These are phyloP conservation scores for Aspergillus fischeri DNA, from an alignment of 2,329 filamentous ascomycete species.

Conservation along the genomic window DNA sequence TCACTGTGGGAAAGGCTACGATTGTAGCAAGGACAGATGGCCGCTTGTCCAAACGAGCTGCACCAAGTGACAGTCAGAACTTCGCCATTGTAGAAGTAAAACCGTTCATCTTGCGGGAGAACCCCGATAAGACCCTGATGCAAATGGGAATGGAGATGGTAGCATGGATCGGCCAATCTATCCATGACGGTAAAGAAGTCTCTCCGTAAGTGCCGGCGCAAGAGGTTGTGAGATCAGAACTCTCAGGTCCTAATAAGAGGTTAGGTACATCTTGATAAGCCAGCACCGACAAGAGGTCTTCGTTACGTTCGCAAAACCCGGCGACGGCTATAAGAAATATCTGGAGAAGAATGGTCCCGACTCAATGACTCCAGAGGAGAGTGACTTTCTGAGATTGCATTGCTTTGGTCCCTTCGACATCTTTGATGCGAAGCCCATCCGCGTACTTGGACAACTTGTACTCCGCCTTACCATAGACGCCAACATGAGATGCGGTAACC, in stretches of 20 bases:
- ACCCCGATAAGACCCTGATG: no score
- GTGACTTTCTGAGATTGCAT: background rate
- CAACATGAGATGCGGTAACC: background rate
- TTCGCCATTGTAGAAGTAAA: background rate
- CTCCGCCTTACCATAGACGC: background rate
- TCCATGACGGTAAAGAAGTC: background rate
- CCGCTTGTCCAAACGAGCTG: background rate
- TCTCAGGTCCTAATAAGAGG: background rate
- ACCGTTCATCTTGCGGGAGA: background rate
- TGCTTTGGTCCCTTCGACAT: background rate
- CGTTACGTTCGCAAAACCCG: background rate
- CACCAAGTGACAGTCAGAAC: background rate
- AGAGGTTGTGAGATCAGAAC: background rate
- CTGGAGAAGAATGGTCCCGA: background rate
- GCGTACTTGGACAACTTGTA: background rate
- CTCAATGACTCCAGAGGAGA: background rate
- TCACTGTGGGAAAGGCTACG: background rate
- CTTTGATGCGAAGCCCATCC: background rate
- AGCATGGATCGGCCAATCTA: background rate
- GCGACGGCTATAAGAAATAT: background rate
- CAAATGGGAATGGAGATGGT: background rate
- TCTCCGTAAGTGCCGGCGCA: background rate
- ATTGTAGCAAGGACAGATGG: background rate
- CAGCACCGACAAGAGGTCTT: background rate
- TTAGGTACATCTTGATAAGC: background rate